Percentiles rank a stretch among this genome's conserved stretches.
These are phyloP conservation scores for Fibroporia radiculosa DNA, from an alignment of 768 basidiomycete species.

Conservation along the genomic window DNA sequence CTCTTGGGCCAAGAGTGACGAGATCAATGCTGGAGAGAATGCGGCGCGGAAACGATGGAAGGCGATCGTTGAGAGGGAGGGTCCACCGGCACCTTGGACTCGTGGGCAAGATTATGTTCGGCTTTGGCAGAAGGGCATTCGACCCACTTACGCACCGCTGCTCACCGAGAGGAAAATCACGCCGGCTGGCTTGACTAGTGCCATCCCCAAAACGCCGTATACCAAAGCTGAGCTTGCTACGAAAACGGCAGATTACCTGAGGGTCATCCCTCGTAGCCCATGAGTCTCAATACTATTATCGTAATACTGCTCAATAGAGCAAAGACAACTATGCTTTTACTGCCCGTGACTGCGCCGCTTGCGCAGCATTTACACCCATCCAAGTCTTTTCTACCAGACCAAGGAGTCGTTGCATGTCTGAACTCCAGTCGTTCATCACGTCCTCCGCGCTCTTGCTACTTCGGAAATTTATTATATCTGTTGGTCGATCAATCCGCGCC, in stretches of 20 bases:
- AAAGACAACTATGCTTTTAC: conserved; percentile 31
- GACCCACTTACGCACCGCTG: conserved; percentile 57
- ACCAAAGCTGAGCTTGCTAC: background rate
- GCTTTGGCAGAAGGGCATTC: conserved; percentile 62
- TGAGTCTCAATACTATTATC: too few species aligned
- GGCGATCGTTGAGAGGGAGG: conserved; percentile 29
- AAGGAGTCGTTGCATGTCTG: conserved; percentile 89
- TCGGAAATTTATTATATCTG: conserved; percentile 84
- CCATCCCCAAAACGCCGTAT: background rate
- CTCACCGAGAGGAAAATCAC: conserved; percentile 34
- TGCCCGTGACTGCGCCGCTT: conserved; percentile 67
- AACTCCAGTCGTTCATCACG: conserved; percentile 97
- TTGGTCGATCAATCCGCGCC: conserved; percentile 89
- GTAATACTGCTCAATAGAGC: too few species aligned
- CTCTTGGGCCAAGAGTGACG: conserved; percentile 51
- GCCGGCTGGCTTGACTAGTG: conserved; percentile 6
- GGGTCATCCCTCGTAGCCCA: too few species aligned
- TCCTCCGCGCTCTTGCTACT: conserved; percentile 80
- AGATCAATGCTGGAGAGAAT: conserved; percentile 49
- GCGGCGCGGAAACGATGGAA: conserved; percentile 75
- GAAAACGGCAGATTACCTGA: background rate
- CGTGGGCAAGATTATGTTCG: conserved; percentile 65
- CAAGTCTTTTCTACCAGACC: conserved; percentile 96
- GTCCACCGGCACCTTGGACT: conserved; percentile 50
- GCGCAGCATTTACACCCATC: conserved; percentile 91